A percentile compares a stretch with the other conserved stretches of the same genome.
phyloP scores from a whole-genome alignment of 768 basidiomycete genomes.

The Leccinum incarnatum region DNA sequence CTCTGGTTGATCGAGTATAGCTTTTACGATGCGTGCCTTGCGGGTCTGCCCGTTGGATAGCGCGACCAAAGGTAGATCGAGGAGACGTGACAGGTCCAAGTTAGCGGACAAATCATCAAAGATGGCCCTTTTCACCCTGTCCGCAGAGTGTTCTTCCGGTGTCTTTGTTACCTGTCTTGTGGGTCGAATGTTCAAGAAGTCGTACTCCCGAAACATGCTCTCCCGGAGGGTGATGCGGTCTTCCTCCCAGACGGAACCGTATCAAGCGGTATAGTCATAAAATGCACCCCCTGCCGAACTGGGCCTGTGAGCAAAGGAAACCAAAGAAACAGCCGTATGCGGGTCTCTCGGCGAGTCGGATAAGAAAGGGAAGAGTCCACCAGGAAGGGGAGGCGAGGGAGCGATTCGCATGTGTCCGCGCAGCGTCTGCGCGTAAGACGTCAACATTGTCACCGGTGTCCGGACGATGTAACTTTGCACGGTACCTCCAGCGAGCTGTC shows the following conservation, averaged over 20 bases:
- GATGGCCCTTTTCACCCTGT: constrained; percentile 30
- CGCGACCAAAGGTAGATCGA: constrained; percentile 84
- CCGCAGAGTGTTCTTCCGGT: constrained; percentile 24
- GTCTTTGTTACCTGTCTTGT: constrained; percentile 20
- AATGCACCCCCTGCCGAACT: constrained; percentile 66
- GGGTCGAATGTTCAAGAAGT: constrained; percentile 32
- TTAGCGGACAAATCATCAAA: constrained; percentile 53
- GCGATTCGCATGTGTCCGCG: constrained; percentile 69
- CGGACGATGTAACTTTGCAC: not conserved
- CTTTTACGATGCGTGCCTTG: constrained; percentile 77
- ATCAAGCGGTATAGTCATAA: constrained; percentile 90
- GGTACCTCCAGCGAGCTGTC: constrained; percentile 56
- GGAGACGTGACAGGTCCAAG: constrained; percentile 57
- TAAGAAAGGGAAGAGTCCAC: constrained; percentile 79
- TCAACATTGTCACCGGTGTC: not conserved
- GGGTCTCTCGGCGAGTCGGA: constrained; percentile 43
- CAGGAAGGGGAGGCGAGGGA: constrained; percentile 56
- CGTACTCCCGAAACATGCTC: constrained; percentile 58
- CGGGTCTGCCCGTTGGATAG: constrained; percentile 92
- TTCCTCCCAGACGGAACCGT: constrained; percentile 83
- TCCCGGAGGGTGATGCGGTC: constrained; percentile 76
- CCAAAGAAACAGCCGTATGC: constrained; percentile 48
- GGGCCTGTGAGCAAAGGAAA: constrained; percentile 66
- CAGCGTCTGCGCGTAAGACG: constrained; percentile 47
- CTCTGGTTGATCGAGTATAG: constrained; percentile 66